A percentile compares a stretch with the other conserved stretches of the same genome.
These are phyloP conservation scores for Thielaviopsis punctulata DNA, from an alignment of 2,329 filamentous ascomycete species.

Conservation along the genomic window DNA sequence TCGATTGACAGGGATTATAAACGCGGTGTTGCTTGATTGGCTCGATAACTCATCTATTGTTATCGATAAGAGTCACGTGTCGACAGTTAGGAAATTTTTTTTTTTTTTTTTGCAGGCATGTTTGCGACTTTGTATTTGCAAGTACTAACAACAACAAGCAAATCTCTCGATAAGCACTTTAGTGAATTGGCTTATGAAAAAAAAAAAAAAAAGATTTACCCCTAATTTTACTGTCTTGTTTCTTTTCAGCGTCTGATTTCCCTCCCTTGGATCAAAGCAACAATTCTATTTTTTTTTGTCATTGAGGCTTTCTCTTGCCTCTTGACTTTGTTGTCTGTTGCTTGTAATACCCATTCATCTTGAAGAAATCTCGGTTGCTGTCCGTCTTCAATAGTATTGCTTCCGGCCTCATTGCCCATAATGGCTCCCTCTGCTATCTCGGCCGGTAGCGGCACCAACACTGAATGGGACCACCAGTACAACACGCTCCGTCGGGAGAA, in stretches of 20 bases:
- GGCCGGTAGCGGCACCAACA: conserved; percentile 33
- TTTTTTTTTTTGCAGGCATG: conserved; percentile 4
- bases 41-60: conserved; percentile 2
- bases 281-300: not conserved
- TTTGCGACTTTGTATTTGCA: not conserved
- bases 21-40: conserved; percentile 7
- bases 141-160: not conserved
- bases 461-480: conserved; percentile 71
- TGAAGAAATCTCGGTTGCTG: conserved; percentile 1
- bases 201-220: not conserved
- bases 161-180: conserved; percentile 5
- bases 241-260: not conserved
- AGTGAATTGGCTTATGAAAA: not conserved
- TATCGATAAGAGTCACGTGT: conserved; percentile 12
- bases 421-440: conserved; percentile 9
- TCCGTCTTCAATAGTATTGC: not conserved
- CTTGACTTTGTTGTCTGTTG: not conserved
- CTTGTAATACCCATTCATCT: not conserved
- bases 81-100: conserved; percentile 9
- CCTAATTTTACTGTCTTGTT: not conserved
- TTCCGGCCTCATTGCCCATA: not conserved
- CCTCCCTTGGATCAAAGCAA: not conserved
- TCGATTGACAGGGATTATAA: not conserved
- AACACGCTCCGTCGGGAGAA: conserved; percentile 72
- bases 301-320: not conserved